These are phyloP conservation scores for Tolypocladium ovalisporum DNA, from an alignment of 2,329 filamentous ascomycete genomes.

Conservation along the genomic window DNA sequence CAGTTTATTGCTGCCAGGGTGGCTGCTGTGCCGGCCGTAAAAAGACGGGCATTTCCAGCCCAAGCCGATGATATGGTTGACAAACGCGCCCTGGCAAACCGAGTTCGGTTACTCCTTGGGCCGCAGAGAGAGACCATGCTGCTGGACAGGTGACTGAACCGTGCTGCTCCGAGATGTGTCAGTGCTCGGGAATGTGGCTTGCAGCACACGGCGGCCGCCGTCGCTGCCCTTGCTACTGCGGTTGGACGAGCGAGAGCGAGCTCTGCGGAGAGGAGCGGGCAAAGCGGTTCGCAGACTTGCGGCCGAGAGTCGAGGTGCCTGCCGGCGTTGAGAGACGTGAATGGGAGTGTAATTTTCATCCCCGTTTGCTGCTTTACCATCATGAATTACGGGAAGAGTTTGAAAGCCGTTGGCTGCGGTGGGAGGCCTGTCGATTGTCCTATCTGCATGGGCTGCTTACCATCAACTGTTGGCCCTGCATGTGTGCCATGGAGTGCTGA, in stretches of 20 bases:
- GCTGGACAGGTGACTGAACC: conserved; percentile 17
- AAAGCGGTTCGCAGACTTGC: conserved; percentile 79
- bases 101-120: conserved; percentile 87
- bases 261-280: conserved; percentile 51
- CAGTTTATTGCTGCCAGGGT: conserved; percentile 46
- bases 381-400: conserved; percentile 92
- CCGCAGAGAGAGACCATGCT: conserved; percentile 54
- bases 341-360: conserved; percentile 14
- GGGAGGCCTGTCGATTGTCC: conserved; percentile 31
- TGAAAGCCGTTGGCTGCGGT: conserved; percentile 50
- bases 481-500: conserved; percentile 42
- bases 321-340: conserved; percentile 29
- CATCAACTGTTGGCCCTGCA: conserved; percentile 25
- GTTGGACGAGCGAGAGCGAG: conserved; percentile 15
- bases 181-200: conserved; percentile 42
- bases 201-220: conserved; percentile 25
- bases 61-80: conserved; percentile 77
- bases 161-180: conserved; percentile 43
- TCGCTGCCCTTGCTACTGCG: too few relatives aligned
- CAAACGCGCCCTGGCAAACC: conserved; percentile 82
- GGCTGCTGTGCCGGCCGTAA: conserved; percentile 61
- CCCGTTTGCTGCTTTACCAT: conserved; percentile 51
- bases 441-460: conserved; percentile 15
- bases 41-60: conserved; percentile 89
- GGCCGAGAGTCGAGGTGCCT: conserved; percentile 28